These are phyloP conservation scores for Ophiocordyceps camponoti-leonardi DNA, from an alignment of 2,329 filamentous ascomycete genomes.

Conservation along the genomic window DNA sequence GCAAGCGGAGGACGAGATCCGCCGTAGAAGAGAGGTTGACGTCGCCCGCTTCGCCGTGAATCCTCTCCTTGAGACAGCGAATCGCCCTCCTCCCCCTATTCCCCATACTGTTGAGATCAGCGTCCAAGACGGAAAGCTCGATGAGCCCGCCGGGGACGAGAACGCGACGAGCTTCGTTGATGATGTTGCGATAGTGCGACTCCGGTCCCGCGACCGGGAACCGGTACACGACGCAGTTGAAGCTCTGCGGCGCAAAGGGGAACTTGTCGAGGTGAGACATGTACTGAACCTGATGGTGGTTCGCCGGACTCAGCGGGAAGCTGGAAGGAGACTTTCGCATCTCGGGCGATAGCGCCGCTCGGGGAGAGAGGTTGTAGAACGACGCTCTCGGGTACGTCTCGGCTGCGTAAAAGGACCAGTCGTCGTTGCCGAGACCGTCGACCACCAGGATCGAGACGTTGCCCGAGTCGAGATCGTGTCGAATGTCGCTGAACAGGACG, in stretches of 20 bases:
- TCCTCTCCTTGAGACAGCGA: slow-evolving; percentile 52
- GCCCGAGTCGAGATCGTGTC: slow-evolving; percentile 42
- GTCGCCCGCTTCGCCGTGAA: slow-evolving; percentile 42
- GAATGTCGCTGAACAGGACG: slow-evolving; percentile 64
- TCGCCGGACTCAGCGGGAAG: slow-evolving; percentile 41
- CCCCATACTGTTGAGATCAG: slow-evolving; percentile 73
- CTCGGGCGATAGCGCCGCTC: slow-evolving; percentile 30
- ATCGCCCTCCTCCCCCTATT: slow-evolving; percentile 50
- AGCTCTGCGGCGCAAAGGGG: slow-evolving; percentile 60
- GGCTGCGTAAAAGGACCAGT: slow-evolving; percentile 77
- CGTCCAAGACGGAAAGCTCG: slow-evolving; percentile 62
- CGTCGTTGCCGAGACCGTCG: slow-evolving; percentile 71
- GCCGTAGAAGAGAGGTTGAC: slow-evolving; percentile 42
- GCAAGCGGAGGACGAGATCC: slow-evolving; percentile 44
- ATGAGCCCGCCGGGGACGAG: slow-evolving; percentile 62
- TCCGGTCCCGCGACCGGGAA: slow-evolving; percentile 58
- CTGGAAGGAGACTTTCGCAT: slow-evolving; percentile 22
- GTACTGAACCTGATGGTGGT: slow-evolving; percentile 62
- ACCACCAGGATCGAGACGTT: slow-evolving; percentile 55
- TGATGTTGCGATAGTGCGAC: slow-evolving; percentile 48
- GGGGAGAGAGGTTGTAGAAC: slow-evolving; percentile 59
- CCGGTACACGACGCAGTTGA: slow-evolving; percentile 58
- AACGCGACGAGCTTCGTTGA: slow-evolving; percentile 61
- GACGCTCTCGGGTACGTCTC: slow-evolving; percentile 60
- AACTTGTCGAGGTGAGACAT: slow-evolving; percentile 45